Conservation (phyloP, 2,329 filamentous ascomycete genomes). For the Colletotrichum costaricense region DNA sequence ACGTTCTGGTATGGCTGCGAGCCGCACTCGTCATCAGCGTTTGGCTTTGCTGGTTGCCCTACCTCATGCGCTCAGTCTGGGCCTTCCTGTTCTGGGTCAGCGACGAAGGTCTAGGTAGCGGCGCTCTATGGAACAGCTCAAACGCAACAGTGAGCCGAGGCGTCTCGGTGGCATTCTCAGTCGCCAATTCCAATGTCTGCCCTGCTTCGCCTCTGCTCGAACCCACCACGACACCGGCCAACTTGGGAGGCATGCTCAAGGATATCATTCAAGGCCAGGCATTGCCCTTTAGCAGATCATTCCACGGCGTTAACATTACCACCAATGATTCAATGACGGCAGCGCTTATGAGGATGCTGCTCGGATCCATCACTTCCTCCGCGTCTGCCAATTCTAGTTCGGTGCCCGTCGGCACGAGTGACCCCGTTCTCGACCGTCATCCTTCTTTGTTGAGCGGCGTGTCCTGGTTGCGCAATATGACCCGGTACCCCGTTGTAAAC, state of each 20-base stretch:
- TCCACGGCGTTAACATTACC: conserved; percentile 46
- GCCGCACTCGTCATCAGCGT: conserved; percentile 83
- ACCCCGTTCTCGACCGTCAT: conserved; percentile 38
- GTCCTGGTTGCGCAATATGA: conserved; percentile 68
- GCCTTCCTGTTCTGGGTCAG: conserved; percentile 94
- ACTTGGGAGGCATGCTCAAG: conserved; percentile 48
- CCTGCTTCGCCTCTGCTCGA: conserved; percentile 49
- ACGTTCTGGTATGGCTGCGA: conserved; percentile 81
- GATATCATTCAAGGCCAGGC: conserved; percentile 43
- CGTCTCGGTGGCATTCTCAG: conserved; percentile 33
- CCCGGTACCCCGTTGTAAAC: conserved; percentile 78
- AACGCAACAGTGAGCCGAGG: conserved; percentile 29
- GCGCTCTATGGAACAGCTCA: conserved; percentile 37
- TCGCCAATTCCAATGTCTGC: conserved; percentile 43
- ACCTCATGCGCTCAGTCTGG: conserved; percentile 92
- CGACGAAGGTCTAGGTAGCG: conserved; percentile 73
- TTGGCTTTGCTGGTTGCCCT: conserved; percentile 91
- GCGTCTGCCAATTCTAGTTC: conserved; percentile 29
- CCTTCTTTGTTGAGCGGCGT: conserved; percentile 68
- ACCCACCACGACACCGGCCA: conserved; percentile 40
- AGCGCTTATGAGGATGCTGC: conserved; percentile 44
- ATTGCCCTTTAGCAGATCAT: conserved; percentile 41
- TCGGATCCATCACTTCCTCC: conserved; percentile 41
- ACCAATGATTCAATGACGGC: conserved; percentile 47
- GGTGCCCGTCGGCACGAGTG: conserved; percentile 19